These are phyloP conservation scores for Schizopora paradoxa DNA, from an alignment of 1,284 basidiomycete species.

Conservation along the genomic window DNA sequence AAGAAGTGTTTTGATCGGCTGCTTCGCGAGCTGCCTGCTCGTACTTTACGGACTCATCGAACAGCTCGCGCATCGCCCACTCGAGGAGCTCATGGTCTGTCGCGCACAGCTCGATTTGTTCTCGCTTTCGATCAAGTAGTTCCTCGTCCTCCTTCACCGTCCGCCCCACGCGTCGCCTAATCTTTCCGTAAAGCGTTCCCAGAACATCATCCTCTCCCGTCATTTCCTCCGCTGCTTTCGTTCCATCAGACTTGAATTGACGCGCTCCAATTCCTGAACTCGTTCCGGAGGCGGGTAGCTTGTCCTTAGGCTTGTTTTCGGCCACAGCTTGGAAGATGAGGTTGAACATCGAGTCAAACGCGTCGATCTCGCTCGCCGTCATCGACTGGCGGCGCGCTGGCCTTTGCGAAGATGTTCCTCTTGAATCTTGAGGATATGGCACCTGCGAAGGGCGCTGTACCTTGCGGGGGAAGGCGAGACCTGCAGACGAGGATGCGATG, in stretches of 20 bases:
- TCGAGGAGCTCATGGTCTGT: constrained; percentile 70
- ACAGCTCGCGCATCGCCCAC: constrained; percentile 73
- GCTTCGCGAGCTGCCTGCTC: constrained; percentile 42
- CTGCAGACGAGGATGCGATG: constrained; percentile 23
- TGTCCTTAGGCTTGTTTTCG: constrained; percentile 26
- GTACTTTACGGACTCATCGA: constrained; percentile 48
- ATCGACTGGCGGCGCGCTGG: constrained; percentile 48
- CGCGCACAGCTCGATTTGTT: constrained; percentile 65
- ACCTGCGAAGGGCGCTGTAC: constrained; percentile 5
- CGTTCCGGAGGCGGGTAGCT: constrained; percentile 13
- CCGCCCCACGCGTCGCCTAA: constrained; percentile 50
- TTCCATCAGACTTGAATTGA: too few species aligned
- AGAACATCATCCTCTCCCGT: constrained; percentile 31
- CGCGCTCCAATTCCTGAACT: constrained; percentile 26
- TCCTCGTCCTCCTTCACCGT: constrained; percentile 48
- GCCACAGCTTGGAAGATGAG: constrained; percentile 58
- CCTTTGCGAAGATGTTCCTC: constrained; percentile 16
- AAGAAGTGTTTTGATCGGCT: constrained; percentile 25
- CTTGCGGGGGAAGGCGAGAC: constrained; percentile 17
- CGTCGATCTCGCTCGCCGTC: constrained; percentile 59
- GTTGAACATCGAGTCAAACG: constrained; percentile 68
- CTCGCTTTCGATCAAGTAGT: constrained; percentile 65
- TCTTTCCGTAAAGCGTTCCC: constrained; percentile 41
- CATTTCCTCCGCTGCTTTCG: constrained; percentile 18
- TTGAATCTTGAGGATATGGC: constrained; percentile 10